Evolutionary conservation across 176 grass and related monocot genomes (phyloP).

Genomic region (Triticum monococcum): DNA sequence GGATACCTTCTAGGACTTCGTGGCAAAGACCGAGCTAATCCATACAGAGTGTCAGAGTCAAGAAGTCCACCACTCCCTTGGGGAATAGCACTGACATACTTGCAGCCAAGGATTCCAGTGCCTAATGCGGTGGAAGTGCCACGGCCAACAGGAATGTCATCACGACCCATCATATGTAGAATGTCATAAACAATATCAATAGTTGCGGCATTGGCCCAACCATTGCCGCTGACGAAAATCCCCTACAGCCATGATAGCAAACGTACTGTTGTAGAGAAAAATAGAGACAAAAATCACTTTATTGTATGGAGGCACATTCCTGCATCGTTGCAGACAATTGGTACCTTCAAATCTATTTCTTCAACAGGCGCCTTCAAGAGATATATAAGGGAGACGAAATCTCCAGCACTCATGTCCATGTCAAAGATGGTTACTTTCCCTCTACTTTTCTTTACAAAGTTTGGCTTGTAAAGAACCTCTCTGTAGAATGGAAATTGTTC

Average conservation of each 20-base stretch:
- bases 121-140: slow-evolving; percentile 74
- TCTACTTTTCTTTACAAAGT: slow-evolving; percentile 16
- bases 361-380: slow-evolving; percentile 82
- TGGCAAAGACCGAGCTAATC: slow-evolving; percentile 68
- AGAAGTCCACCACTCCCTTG: slow-evolving; percentile 69
- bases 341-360: slow-evolving; percentile 74
- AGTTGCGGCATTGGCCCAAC: slow-evolving; percentile 81
- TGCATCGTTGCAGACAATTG: neutral
- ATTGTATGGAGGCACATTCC: neutral
- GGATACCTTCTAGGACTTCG: slow-evolving; percentile 87
- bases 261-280: neutral
- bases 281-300: neutral
- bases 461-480: slow-evolving; percentile 55
- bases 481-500: slow-evolving; percentile 73
- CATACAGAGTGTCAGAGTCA: slow-evolving; percentile 86
- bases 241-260: slow-evolving; percentile 46
- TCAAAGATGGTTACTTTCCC: slow-evolving; percentile 68
- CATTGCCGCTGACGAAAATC: slow-evolving; percentile 68
- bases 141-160: slow-evolving; percentile 84
- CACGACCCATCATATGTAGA: slow-evolving; percentile 90
- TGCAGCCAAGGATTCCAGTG: slow-evolving; percentile 54
- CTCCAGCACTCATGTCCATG: slow-evolving; percentile 94
- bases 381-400: slow-evolving; percentile 83
- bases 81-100: slow-evolving; percentile 69
- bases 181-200: slow-evolving; percentile 84